Conservation (phyloP, 768 basidiomycete species). For the Termitomyces sp. region DNA sequence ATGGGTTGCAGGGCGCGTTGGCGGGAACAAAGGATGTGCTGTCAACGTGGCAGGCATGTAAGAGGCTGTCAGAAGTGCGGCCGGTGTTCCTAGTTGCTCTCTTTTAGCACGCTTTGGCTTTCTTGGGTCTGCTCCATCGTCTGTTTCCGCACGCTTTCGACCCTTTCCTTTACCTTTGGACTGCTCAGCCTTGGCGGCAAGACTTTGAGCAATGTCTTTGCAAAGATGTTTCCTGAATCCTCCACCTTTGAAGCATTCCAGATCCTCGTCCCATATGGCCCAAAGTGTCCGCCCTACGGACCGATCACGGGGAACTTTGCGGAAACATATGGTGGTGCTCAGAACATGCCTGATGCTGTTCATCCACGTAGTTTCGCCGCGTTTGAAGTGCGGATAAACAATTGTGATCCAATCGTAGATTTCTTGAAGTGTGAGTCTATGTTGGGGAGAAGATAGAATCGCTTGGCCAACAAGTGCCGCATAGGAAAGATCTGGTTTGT, state of each 20-base stretch:
- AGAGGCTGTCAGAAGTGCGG: slow-evolving; percentile 17
- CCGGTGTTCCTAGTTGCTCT: slow-evolving; percentile 21
- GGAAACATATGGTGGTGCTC: slow-evolving; percentile 87
- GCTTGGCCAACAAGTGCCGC: slow-evolving; percentile 96
- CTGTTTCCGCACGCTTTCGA: slow-evolving; percentile 31
- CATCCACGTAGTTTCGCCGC: slow-evolving; percentile 94
- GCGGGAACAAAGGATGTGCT: slow-evolving; percentile 43
- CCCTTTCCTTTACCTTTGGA: slow-evolving; percentile 28
- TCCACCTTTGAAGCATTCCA: slow-evolving; percentile 79
- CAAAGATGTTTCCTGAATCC: slow-evolving; percentile 69
- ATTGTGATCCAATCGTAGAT: slow-evolving; percentile 96
- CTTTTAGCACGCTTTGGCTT: slow-evolving; percentile 47
- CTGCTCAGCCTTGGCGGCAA: slow-evolving; percentile 27
- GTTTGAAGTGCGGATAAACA: slow-evolving; percentile 90
- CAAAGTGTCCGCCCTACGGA: slow-evolving; percentile 80
- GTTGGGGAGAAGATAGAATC: slow-evolving; percentile 76
- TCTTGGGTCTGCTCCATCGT: slow-evolving; percentile 34
- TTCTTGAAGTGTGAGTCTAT: slow-evolving; percentile 87
- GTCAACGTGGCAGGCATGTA: slow-evolving; percentile 21
- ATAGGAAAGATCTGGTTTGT: slow-evolving; percentile 86
- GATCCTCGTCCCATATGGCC: slow-evolving; percentile 81
- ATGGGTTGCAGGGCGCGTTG: slow-evolving; percentile 50
- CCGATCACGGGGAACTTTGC: slow-evolving; percentile 76
- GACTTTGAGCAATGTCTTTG: slow-evolving; percentile 39
- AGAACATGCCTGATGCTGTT: slow-evolving; percentile 97